Evolutionary conservation across 78 protist species (phyloP).

Genomic region (Dictyostelium citrinum): DNA sequence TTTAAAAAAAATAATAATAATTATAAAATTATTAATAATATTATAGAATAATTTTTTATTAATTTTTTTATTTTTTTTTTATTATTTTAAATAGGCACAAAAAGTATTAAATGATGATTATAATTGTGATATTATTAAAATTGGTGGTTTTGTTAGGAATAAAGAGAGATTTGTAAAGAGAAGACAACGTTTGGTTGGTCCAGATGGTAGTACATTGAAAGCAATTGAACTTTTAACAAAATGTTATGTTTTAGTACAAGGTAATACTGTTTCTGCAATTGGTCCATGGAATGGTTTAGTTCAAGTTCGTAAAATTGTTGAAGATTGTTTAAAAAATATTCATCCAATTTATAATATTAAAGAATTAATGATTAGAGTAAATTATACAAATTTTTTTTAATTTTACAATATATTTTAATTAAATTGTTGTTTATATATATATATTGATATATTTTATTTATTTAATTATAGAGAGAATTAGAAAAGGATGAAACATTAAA

Average conservation of each 20-base stretch:
- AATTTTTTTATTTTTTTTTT: no score
- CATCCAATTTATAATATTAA: constrained; percentile 99
- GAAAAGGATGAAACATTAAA: constrained; percentile 88
- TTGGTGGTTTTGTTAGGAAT: constrained; percentile 84
- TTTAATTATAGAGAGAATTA: constrained; percentile 88
- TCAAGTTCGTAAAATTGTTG: constrained; percentile 90
- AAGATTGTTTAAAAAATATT: constrained; percentile 97
- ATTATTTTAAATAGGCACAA: constrained; percentile 52
- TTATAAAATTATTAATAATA: no score
- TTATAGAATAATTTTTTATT: no score
- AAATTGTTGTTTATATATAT: not conserved
- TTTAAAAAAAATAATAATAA: no score
- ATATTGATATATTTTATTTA: not conserved
- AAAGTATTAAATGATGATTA: constrained; percentile 90
- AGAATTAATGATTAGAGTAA: constrained; percentile 94
- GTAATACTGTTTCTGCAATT: constrained; percentile 97
- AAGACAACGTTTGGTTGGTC: constrained; percentile 98
- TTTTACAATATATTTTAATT: not conserved
- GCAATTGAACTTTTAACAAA: constrained; percentile 97
- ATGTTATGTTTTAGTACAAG: constrained; percentile 98
- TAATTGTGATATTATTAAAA: constrained; percentile 96
- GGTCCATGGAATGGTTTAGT: constrained; percentile 93
- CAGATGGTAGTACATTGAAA: constrained; percentile 96
- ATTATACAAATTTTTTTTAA: no score
- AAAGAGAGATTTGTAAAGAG: constrained; percentile 97